Percentiles rank a stretch among this genome's conserved stretches.
Evolutionary conservation across 768 basidiomycete species (phyloP).

Genomic region (Suillus subaureus): DNA sequence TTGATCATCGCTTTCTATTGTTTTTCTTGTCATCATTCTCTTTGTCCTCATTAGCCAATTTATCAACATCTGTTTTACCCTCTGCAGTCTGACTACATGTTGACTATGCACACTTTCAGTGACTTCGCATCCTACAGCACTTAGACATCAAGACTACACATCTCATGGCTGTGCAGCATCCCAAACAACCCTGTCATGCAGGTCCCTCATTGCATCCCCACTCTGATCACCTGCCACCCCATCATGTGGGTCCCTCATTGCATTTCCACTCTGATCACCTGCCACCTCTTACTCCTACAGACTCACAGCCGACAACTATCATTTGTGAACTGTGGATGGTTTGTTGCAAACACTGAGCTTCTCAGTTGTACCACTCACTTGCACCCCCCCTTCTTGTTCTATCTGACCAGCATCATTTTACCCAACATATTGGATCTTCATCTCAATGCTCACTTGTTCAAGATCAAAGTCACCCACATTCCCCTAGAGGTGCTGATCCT

Average conservation of each 20-base stretch:
- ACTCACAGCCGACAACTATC: neutral
- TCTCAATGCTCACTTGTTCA: neutral
- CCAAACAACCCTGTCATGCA: neutral
- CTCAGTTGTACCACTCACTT: neutral
- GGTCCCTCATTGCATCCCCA: no score
- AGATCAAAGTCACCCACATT: neutral
- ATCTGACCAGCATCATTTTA: conserved; percentile 5
- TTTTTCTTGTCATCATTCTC: no score
- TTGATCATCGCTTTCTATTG: no score
- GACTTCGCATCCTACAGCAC: neutral
- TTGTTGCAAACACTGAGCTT: neutral
- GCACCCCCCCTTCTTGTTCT: neutral
- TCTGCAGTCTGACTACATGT: neutral
- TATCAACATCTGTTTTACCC: neutral
- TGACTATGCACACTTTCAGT: no score
- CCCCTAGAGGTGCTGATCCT: neutral
- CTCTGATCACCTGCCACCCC: no score
- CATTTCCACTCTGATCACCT: neutral
- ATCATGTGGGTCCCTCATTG: neutral
- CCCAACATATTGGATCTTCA: neutral
- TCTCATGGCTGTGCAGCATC: neutral
- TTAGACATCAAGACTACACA: neutral
- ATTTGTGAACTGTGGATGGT: neutral
- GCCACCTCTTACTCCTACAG: neutral
- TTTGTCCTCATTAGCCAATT: neutral